Conservation (phyloP, 495 filamentous ascomycete genomes). For the Aspergillus asperescens region DNA sequence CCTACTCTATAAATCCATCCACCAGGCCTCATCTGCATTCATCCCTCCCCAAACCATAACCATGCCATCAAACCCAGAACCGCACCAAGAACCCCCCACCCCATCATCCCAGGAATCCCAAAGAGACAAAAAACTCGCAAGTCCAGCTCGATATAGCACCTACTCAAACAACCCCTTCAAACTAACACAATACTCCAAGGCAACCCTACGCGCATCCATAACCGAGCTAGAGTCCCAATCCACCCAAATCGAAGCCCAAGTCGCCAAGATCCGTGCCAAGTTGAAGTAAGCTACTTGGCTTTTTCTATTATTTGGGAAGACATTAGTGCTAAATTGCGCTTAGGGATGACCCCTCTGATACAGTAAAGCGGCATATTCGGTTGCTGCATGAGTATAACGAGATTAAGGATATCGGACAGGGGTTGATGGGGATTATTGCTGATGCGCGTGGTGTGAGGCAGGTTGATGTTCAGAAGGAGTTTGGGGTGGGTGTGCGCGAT, state of each 20-base stretch:
- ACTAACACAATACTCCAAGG: conserved; percentile 15
- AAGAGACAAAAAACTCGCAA: conserved; percentile 22
- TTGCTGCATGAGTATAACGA: conserved; percentile 75
- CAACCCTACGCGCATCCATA: conserved; percentile 30
- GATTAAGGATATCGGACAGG: conserved; percentile 67
- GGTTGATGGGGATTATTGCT: conserved; percentile 68
- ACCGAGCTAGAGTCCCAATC: conserved; percentile 32
- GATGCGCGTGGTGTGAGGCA: conserved; percentile 61
- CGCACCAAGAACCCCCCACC: background rate
- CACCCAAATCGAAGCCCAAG: conserved; percentile 25
- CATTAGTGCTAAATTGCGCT: background rate
- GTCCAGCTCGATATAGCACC: background rate
- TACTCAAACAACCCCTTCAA: background rate
- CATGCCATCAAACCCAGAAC: background rate
- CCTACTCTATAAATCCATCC: background rate
- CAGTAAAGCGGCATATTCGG: conserved; percentile 60
- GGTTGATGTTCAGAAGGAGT: conserved; percentile 59
- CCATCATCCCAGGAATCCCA: conserved; percentile 7
- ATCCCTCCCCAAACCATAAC: conserved; percentile 1
- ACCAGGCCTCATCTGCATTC: background rate
- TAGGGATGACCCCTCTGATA: conserved; percentile 33
- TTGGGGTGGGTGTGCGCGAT: conserved; percentile 37
- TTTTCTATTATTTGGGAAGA: background rate
- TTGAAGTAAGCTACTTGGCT: conserved; percentile 30
- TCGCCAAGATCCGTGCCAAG: conserved; percentile 27